Conservation (phyloP, 2,329 filamentous ascomycete species). For the Phaeosphaeria sp. region DNA sequence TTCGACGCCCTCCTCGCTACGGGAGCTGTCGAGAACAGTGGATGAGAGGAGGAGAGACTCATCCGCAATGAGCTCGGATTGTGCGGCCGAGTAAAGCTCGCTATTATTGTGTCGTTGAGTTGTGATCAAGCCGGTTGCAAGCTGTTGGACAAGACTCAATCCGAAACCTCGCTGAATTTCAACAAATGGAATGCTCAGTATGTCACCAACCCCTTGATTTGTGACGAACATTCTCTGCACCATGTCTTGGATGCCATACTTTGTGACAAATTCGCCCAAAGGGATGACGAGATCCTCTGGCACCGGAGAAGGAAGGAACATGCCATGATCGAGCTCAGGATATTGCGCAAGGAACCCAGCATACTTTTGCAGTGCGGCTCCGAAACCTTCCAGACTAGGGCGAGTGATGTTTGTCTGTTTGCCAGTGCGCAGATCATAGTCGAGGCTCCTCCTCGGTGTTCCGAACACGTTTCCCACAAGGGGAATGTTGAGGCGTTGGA, state of each 20-base stretch:
- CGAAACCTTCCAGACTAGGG: conserved; percentile 3
- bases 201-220: conserved; percentile 38
- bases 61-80: conserved; percentile 9
- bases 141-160: conserved; percentile 3
- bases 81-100: conserved; percentile 23
- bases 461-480: not conserved
- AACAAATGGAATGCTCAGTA: conserved; percentile 53
- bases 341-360: conserved; percentile 26
- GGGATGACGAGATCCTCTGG: conserved; percentile 58
- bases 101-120: conserved; percentile 25
- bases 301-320: conserved; percentile 54
- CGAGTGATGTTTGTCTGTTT: conserved; percentile 2
- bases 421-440: conserved; percentile 44
- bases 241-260: conserved; percentile 55
- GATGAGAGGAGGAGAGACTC: conserved; percentile 19
- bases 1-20: conserved; percentile 7
- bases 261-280: conserved; percentile 58
- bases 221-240: conserved; percentile 44
- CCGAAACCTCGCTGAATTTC: conserved; percentile 11
- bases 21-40: conserved; percentile 36
- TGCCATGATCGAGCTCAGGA: conserved; percentile 43
- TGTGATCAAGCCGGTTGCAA: conserved; percentile 12
- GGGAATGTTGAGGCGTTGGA: conserved; percentile 20
- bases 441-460: not conserved
- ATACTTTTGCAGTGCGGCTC: conserved; percentile 28